These are phyloP conservation scores for Isabelozyma pseudorhagii DNA, from an alignment of 805 yeast species.

Conservation along the genomic window DNA sequence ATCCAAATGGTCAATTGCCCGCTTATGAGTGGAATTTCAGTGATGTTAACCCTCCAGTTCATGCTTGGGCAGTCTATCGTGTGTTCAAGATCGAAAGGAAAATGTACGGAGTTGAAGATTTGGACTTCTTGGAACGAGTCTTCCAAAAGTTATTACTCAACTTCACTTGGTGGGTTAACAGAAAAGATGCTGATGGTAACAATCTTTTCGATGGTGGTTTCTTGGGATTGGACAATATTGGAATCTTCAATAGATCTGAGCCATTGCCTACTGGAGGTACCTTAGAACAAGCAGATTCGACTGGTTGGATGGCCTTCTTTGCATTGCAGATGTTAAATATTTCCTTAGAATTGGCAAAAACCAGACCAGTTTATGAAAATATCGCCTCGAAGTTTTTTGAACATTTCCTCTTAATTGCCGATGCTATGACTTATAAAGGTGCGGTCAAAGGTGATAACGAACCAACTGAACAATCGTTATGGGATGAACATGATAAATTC, in stretches of 20 bases:
- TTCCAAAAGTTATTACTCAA: slow-evolving; percentile 86
- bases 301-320: slow-evolving; percentile 98
- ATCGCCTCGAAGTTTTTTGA: slow-evolving; percentile 93
- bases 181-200: slow-evolving; percentile 82
- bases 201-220: slow-evolving; percentile 94
- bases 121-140: slow-evolving; percentile 82
- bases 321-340: slow-evolving; percentile 88
- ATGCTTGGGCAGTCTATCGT: slow-evolving; percentile 92
- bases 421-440: slow-evolving; percentile 77
- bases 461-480: slow-evolving; percentile 58
- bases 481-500: slow-evolving; percentile 89
- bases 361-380: slow-evolving; percentile 83
- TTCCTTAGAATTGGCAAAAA: slow-evolving; percentile 84
- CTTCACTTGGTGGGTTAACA: slow-evolving; percentile 97
- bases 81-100: slow-evolving; percentile 84
- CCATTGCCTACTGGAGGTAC: slow-evolving; percentile 90
- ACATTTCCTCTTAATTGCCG: slow-evolving; percentile 87
- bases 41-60: slow-evolving; percentile 97
- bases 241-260: slow-evolving; percentile 88
- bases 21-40: slow-evolving; percentile 96
- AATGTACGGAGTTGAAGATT: slow-evolving; percentile 76
- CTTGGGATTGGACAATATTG: slow-evolving; percentile 88
- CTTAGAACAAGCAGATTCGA: slow-evolving; percentile 90
- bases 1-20: slow-evolving; percentile 96
- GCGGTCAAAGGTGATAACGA: slow-evolving; percentile 38